Conservation (phyloP, 1,139 yeast genomes). For the Candida glucosophila region DNA sequence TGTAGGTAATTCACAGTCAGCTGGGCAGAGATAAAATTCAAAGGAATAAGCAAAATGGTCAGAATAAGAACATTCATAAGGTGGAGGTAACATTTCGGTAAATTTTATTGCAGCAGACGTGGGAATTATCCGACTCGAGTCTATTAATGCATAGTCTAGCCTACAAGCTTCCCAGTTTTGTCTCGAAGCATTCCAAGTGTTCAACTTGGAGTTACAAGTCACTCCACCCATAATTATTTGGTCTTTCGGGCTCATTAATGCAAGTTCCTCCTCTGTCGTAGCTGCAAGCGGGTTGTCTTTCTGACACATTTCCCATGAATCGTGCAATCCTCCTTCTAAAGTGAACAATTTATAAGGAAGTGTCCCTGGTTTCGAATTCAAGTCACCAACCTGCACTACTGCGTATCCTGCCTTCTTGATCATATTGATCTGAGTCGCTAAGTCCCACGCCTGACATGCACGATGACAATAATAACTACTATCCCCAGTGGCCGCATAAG, state of each 20-base stretch:
- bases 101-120: constrained; percentile 60
- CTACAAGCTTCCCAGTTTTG: constrained; percentile 74
- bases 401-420: constrained; percentile 72
- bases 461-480: constrained; percentile 87
- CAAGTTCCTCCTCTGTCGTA: constrained; percentile 28
- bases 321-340: constrained; percentile 58
- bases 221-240: constrained; percentile 71
- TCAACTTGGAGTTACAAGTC: constrained; percentile 81
- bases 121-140: constrained; percentile 43
- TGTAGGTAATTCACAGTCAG: constrained; percentile 2
- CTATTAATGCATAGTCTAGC: constrained; percentile 82
- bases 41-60: constrained; percentile 90
- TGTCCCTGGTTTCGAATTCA: constrained; percentile 82
- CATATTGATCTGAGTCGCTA: constrained; percentile 56
- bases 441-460: constrained; percentile 95
- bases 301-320: constrained; percentile 74
- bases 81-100: constrained; percentile 54
- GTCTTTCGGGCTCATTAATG: constrained; percentile 48
- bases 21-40: constrained; percentile 20
- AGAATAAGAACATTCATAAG: constrained; percentile 61
- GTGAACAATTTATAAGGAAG: constrained; percentile 73
- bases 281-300: no score
- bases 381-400: constrained; percentile 85
- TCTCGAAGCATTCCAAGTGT: constrained; percentile 73
- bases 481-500: constrained; percentile 75